A percentile compares a stretch with the other conserved stretches of the same genome.
phyloP scores from a whole-genome alignment of 2,329 filamentous ascomycete species.

The Colletotrichum filicis region DNA sequence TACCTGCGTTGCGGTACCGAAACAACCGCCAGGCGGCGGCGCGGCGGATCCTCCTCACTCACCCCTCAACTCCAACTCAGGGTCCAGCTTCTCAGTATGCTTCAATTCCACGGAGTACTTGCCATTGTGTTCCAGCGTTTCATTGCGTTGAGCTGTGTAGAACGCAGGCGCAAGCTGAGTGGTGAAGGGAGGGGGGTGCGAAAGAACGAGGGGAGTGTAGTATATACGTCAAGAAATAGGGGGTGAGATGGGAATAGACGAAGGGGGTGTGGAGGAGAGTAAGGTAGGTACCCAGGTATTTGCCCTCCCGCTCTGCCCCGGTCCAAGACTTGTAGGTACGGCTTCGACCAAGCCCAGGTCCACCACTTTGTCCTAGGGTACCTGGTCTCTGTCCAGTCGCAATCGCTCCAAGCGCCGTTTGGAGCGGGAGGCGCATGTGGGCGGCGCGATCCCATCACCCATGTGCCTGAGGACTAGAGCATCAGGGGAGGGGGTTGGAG shows the following conservation, averaged over 20 bases:
- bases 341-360: background rate
- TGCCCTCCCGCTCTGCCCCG: conserved; percentile 24
- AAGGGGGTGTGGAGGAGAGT: background rate
- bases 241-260: background rate
- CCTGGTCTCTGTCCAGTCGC: conserved; percentile 16
- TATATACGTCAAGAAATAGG: background rate
- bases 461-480: conserved; percentile 15
- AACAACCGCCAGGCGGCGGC: conserved; percentile 10
- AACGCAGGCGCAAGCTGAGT: background rate
- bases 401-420: conserved; percentile 32
- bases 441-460: conserved; percentile 14
- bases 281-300: background rate
- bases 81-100: conserved; percentile 1
- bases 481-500: background rate
- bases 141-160: conserved; percentile 6
- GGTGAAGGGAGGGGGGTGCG: background rate
- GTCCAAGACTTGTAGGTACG: background rate
- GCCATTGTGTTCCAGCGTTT: background rate
- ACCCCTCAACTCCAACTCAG: background rate
- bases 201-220: background rate
- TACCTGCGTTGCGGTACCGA: conserved; percentile 19
- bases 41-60: background rate
- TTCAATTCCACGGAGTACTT: background rate
- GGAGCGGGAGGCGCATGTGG: conserved; percentile 28
- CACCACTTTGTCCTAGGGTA: background rate